Percentiles rank a stretch among this genome's conserved stretches.
These are phyloP conservation scores for Durusdinium trenchii DNA, from an alignment of 73 alveolate species.

Conservation along the genomic window DNA sequence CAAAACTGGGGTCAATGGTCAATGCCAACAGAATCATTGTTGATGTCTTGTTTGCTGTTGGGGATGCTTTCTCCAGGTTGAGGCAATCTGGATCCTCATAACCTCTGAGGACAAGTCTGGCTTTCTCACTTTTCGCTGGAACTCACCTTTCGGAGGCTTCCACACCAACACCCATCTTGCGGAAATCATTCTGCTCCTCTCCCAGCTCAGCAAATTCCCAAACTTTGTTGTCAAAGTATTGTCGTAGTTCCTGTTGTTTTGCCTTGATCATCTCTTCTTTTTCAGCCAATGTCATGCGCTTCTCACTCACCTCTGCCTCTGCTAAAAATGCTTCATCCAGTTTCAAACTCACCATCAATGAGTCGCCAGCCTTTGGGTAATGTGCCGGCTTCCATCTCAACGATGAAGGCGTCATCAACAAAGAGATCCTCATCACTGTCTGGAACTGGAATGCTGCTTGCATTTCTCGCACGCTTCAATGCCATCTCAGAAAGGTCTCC, in stretches of 20 bases:
- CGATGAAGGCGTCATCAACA: constrained; percentile 12
- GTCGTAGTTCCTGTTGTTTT: background rate
- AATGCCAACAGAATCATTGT: background rate
- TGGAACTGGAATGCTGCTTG: background rate
- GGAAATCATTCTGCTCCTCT: background rate
- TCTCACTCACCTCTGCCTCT: background rate
- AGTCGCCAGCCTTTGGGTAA: background rate
- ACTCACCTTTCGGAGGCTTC: background rate
- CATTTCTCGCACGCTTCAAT: no score
- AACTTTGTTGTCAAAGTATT: background rate
- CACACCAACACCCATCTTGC: constrained; percentile 51
- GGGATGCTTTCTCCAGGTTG: background rate
- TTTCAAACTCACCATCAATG: background rate
- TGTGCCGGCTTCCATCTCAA: background rate
- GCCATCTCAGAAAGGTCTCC: background rate
- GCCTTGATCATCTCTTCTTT: constrained; percentile 30
- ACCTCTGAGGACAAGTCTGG: constrained; percentile 44
- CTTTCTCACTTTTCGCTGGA: background rate
- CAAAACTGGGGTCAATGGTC: background rate
- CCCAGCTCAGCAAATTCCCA: background rate
- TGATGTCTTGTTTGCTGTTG: background rate
- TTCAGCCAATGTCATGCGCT: background rate
- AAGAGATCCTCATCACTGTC: background rate
- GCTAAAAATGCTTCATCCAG: constrained; percentile 7
- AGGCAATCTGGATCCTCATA: constrained; percentile 45